Evolutionary conservation across 2,329 filamentous ascomycete species (phyloP).

Genomic region (Dactylonectria estremocensis): DNA sequence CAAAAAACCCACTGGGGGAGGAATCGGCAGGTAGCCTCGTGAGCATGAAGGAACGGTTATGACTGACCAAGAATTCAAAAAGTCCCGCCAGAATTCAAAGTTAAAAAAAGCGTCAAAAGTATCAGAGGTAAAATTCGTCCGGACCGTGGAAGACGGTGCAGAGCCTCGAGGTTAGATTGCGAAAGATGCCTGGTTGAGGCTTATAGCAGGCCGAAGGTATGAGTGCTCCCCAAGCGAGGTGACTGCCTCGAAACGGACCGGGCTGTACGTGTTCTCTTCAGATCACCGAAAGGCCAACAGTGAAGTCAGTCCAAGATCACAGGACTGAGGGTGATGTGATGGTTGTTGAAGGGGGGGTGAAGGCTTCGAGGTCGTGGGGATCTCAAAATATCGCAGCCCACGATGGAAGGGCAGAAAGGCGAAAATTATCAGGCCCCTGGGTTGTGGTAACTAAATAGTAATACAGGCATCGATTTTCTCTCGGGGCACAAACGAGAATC

Average conservation of each 20-base stretch:
- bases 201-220: background rate
- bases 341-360: background rate
- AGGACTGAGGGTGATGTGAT: background rate
- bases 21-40: background rate
- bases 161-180: background rate
- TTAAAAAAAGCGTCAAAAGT: background rate
- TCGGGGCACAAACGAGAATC: background rate
- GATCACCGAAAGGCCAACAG: background rate
- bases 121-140: background rate
- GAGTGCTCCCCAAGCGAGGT: background rate
- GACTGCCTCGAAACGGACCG: background rate
- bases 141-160: background rate
- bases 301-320: background rate
- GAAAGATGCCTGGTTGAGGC: background rate
- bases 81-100: background rate
- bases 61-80: slow-evolving; percentile 1
- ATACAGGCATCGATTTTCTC: background rate
- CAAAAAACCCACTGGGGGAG: background rate
- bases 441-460: background rate
- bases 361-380: background rate
- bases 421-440: background rate
- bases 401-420: background rate
- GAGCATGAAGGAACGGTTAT: background rate
- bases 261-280: background rate
- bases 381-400: background rate